Conservation (phyloP, 345 rosid genomes). For the Citrus medica region DNA sequence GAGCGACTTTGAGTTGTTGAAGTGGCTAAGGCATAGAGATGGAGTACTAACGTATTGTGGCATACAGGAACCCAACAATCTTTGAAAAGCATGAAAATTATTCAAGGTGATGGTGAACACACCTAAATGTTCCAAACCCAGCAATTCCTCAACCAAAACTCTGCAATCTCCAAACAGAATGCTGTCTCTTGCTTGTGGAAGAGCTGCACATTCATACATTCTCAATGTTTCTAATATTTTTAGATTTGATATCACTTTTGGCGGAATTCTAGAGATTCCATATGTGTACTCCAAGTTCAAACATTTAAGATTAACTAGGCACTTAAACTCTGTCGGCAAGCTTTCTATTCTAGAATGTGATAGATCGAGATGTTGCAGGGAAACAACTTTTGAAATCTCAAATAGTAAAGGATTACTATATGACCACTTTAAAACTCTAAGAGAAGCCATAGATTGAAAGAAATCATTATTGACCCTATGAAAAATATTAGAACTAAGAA, state of each 20-base stretch:
- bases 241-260: background rate
- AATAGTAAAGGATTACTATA: background rate
- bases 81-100: background rate
- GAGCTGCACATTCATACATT: background rate
- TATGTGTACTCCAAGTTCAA: slow-evolving; percentile 17
- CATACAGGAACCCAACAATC: background rate
- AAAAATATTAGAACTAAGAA: background rate
- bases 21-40: background rate
- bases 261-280: background rate
- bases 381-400: background rate
- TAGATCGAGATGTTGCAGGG: slow-evolving; percentile 3
- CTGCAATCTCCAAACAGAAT: too few relatives aligned
- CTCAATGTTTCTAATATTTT: slow-evolving; percentile 2
- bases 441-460: background rate
- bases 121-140: slow-evolving; percentile 1
- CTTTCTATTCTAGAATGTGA: slow-evolving; percentile 9
- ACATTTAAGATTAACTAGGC: slow-evolving; percentile 15
- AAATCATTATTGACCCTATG: background rate
- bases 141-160: slow-evolving; percentile 7
- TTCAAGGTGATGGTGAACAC: background rate
- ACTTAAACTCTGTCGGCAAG: slow-evolving; percentile 23
- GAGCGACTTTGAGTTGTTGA: background rate
- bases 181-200: too few relatives aligned
- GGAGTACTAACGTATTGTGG: background rate
- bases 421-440: background rate